Percentiles rank a stretch among this genome's conserved stretches.
Evolutionary conservation across 1,284 basidiomycete genomes (phyloP).

Genomic region (Malassezia psittaci): DNA sequence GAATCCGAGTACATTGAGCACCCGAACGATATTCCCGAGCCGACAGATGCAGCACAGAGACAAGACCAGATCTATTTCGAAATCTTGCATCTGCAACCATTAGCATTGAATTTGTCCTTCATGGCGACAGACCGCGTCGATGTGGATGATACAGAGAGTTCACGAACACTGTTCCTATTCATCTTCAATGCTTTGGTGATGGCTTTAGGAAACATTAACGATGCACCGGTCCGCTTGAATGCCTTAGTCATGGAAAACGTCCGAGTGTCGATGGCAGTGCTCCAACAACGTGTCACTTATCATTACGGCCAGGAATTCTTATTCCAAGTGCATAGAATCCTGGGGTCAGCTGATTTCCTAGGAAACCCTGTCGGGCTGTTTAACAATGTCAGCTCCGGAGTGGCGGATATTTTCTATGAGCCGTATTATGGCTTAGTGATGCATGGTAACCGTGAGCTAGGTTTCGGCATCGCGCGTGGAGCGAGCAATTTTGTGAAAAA

Average conservation of each 20-base stretch:
- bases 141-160: conserved; percentile 59
- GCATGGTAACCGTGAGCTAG: conserved; percentile 90
- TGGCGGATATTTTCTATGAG: conserved; percentile 97
- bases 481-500: conserved; percentile 92
- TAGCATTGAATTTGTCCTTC: conserved; percentile 84
- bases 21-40: conserved; percentile 69
- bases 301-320: conserved; percentile 92
- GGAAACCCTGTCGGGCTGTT: conserved; percentile 81
- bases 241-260: conserved; percentile 91
- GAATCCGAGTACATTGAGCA: conserved; percentile 61
- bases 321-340: conserved; percentile 85
- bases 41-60: conserved; percentile 52
- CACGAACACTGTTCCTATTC: conserved; percentile 75
- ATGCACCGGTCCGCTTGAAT: conserved; percentile 90
- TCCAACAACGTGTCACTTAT: conserved; percentile 73
- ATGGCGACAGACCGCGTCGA: conserved; percentile 91
- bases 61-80: conserved; percentile 77
- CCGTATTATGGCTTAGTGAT: conserved; percentile 95
- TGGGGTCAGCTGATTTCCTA: conserved; percentile 88
- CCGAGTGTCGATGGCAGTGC: conserved; percentile 70
- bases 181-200: conserved; percentile 90
- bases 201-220: conserved; percentile 94
- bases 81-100: conserved; percentile 89
- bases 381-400: conserved; percentile 97
- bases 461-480: conserved; percentile 92